Evolutionary conservation across 2,329 filamentous ascomycete genomes (phyloP).

Genomic region (Cladophialophora carrionii): DNA sequence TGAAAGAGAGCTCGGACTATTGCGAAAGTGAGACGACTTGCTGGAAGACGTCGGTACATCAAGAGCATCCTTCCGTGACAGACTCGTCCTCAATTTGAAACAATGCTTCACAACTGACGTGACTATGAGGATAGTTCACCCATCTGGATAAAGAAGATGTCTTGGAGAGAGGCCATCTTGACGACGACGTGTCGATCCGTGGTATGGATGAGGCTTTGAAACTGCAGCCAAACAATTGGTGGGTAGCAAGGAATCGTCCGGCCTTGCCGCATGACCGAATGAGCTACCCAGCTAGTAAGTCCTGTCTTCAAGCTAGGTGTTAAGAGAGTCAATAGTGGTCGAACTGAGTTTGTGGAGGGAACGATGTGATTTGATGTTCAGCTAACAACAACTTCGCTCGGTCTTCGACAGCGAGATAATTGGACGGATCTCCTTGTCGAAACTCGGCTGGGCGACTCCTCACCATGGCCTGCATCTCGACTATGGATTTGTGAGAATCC

Average conservation of each 20-base stretch:
- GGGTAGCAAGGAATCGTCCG: constrained; percentile 26
- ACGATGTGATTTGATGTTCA: too few relatives aligned
- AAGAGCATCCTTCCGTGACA: background rate
- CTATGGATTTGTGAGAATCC: too few relatives aligned
- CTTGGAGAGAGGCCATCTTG: background rate
- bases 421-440: too few relatives aligned
- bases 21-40: background rate
- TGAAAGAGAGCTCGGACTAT: background rate
- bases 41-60: background rate
- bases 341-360: too few relatives aligned
- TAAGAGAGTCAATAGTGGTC: too few relatives aligned
- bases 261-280: constrained; percentile 33
- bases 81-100: background rate
- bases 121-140: background rate
- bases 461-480: too few relatives aligned
- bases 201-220: background rate
- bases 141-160: background rate
- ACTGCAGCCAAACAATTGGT: background rate
- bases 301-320: too few relatives aligned
- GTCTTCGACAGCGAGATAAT: too few relatives aligned
- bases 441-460: too few relatives aligned
- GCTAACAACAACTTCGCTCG: too few relatives aligned
- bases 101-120: background rate
- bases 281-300: too few relatives aligned
- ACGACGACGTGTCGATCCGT: background rate